A percentile compares a stretch with the other conserved stretches of the same genome.
Conservation (phyloP, 176 grass and related monocot genomes). For the Triticum aestivum region DNA sequence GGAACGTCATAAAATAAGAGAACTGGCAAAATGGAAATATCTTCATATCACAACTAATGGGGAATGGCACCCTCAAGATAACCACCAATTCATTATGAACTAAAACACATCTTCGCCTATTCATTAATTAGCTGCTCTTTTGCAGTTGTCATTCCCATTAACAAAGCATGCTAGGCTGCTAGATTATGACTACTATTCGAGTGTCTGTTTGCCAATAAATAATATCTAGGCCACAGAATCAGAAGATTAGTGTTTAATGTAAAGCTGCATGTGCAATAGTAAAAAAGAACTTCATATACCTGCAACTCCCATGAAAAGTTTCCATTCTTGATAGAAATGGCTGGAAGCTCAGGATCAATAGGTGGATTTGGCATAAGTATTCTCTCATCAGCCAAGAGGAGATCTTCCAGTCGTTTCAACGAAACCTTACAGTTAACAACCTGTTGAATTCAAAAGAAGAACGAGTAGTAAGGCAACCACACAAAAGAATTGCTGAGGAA, state of each 20-base stretch:
- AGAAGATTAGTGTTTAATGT: neutral
- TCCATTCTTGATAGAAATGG: slow-evolving; percentile 91
- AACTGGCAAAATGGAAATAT: slow-evolving; percentile 12
- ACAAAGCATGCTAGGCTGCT: slow-evolving; percentile 9
- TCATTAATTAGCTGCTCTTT: neutral
- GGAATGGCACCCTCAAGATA: neutral
- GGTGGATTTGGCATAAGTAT: slow-evolving; percentile 86
- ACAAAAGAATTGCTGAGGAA: neutral
- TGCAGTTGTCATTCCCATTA: neutral
- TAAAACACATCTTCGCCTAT: neutral
- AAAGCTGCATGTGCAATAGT: slow-evolving; percentile 2
- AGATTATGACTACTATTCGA: neutral
- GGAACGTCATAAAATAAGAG: slow-evolving; percentile 3
- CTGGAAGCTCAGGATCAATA: slow-evolving; percentile 65
- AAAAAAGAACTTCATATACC: slow-evolving; percentile 31
- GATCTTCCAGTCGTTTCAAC: slow-evolving; percentile 87
- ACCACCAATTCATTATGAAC: neutral
- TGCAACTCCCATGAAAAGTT: slow-evolving; percentile 93
- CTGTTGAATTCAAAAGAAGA: slow-evolving; percentile 43
- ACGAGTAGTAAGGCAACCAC: slow-evolving; percentile 13
- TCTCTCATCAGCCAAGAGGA: slow-evolving; percentile 82
- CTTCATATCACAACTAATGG: neutral
- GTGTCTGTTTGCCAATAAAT: neutral
- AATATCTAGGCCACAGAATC: neutral
- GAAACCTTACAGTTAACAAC: slow-evolving; percentile 97